phyloP scores from a whole-genome alignment of 2,329 filamentous ascomycete species.

The Helotiales sp. region DNA sequence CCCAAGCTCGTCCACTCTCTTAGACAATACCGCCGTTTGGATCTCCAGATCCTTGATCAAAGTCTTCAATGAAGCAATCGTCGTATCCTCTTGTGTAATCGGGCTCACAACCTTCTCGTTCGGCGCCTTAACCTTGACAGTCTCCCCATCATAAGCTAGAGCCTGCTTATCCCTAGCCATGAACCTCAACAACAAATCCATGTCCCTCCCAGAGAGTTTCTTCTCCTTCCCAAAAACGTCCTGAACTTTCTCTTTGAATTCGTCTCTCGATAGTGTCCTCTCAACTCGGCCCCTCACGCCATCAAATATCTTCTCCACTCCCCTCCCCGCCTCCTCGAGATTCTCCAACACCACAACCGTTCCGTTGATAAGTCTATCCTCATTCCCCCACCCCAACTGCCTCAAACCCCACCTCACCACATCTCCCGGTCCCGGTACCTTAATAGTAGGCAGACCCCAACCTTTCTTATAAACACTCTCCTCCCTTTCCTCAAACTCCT shows the following conservation, averaged over 20 bases:
- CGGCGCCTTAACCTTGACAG: conserved; percentile 69
- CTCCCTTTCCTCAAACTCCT: conserved; percentile 63
- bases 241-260: conserved; percentile 62
- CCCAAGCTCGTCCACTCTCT: conserved; percentile 66
- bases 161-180: conserved; percentile 65
- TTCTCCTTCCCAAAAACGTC: conserved; percentile 49
- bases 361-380: conserved; percentile 59
- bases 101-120: conserved; percentile 43
- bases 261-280: conserved; percentile 64
- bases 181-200: conserved; percentile 70
- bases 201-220: conserved; percentile 60
- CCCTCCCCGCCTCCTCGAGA: conserved; percentile 57
- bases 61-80: conserved; percentile 81
- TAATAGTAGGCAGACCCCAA: conserved; percentile 43
- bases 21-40: conserved; percentile 66
- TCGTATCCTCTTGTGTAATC: conserved; percentile 76
- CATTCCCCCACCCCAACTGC: conserved; percentile 59
- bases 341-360: conserved; percentile 67
- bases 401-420: conserved; percentile 75
- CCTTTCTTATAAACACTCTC: conserved; percentile 79
- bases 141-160: conserved; percentile 62
- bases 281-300: conserved; percentile 54
- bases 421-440: conserved; percentile 56
- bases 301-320: conserved; percentile 48
- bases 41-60: conserved; percentile 73